Base-by-base conservation (phyloP, 345 rosid genomes). In the Pistacia integerrima region DNA sequence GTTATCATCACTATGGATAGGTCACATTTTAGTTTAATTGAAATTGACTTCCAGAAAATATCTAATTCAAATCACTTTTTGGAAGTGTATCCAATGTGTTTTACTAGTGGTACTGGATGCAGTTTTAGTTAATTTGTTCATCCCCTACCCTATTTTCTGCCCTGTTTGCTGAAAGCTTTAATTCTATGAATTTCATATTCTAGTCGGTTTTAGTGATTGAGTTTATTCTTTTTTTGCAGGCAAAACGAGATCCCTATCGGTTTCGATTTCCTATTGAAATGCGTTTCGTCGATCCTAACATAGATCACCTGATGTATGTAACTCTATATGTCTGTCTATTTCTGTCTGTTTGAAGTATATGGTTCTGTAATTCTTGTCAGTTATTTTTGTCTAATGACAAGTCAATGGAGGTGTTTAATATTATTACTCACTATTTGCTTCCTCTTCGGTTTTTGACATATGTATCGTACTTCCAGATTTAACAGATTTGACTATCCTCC, bases 261-360 rank as follows among this genome's bases (percentile, higher is more conserved):
- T 95, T 89, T 79, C 88, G 97, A 68, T 95, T 93, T 88, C 99
- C 98, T 11, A 85, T 95, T 69, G 99, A 95, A 83, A 79, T 95
- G 97, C 97, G 97, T 59, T 90, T 95, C 59, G 93, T 93, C 62
- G 81, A 87, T 79, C 99, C 98, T 59, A 93, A 93, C 76, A 90
- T 95, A 76, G 99, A 95, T 84, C 96, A 95, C 82, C 84, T 93
- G 83, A 88, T 95, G 98, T 94, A 91, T 76, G 96, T 78, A 74
- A 62, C 20, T 72, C 64, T 69, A 56, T 14, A 25, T 74, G 49
- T 75, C 57, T 73, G 54, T 73, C 17, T 48, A 49, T 13, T 66
- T 25, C 10, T 60, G 54, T 69, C 35, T 57, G 65, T 18, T 46
- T 64, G 30, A 49, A 63, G 8, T 74, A 5, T 76, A 52, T 74